Conservation (phyloP, 2,329 filamentous ascomycete genomes). For the Hortaea sp. region DNA sequence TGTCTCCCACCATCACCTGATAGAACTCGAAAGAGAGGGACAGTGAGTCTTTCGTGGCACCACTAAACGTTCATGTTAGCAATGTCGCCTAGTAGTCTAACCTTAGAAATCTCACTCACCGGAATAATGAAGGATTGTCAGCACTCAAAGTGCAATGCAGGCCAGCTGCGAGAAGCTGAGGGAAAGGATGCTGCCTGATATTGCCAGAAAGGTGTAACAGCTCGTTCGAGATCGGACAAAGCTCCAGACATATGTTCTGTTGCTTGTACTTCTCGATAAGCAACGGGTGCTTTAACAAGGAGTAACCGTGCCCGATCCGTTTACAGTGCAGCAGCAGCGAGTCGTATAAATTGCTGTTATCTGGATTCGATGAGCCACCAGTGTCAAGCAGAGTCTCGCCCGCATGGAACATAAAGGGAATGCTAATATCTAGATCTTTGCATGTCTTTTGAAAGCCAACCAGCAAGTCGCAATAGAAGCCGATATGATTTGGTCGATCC, state of each 20-base stretch:
- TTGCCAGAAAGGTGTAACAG: slow-evolving; percentile 60
- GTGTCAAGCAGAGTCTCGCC: slow-evolving; percentile 55
- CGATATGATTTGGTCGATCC: slow-evolving; percentile 51
- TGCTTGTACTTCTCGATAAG: slow-evolving; percentile 57
- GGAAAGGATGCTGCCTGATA: slow-evolving; percentile 56
- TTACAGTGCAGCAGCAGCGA: slow-evolving; percentile 56
- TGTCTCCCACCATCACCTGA: slow-evolving; percentile 60
- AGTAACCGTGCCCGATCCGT: slow-evolving; percentile 66
- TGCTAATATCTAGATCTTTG: slow-evolving; percentile 37
- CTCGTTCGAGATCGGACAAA: slow-evolving; percentile 71
- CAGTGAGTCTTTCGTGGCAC: slow-evolving; percentile 39
- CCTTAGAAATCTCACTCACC: slow-evolving; percentile 32
- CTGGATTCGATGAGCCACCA: slow-evolving; percentile 49
- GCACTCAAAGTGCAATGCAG: slow-evolving; percentile 65
- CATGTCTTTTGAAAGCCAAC: slow-evolving; percentile 48
- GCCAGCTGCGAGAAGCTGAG: slow-evolving; percentile 58
- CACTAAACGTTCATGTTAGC: slow-evolving; percentile 5
- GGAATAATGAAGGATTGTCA: slow-evolving; percentile 65
- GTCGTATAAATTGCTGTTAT: slow-evolving; percentile 55
- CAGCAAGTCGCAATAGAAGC: slow-evolving; percentile 49
- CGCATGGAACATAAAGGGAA: slow-evolving; percentile 52
- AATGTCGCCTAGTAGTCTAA: background rate
- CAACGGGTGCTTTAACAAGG: slow-evolving; percentile 54
- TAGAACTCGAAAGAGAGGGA: slow-evolving; percentile 69
- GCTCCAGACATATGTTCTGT: slow-evolving; percentile 58